Evolutionary conservation across 2,329 filamentous ascomycete genomes (phyloP), one percentile per base, ranked within the genome.

Genomic region (Diaporthe helianthi): DNA sequence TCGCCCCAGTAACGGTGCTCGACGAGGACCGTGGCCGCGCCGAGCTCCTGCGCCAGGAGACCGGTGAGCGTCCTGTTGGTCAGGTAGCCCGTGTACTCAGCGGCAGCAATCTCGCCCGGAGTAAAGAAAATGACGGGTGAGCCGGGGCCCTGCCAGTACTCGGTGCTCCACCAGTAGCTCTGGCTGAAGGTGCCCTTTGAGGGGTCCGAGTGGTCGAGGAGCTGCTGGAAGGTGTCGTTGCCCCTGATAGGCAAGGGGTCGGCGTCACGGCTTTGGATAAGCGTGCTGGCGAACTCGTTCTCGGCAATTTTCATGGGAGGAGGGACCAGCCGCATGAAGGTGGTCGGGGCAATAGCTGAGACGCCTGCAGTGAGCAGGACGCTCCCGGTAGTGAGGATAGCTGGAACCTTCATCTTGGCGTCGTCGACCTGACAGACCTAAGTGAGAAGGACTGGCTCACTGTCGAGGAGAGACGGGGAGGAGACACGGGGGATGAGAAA

Each of bases 1-100:
- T 75, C 70, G 53, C 81, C 81, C 80, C 80, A 83, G 76, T 83
- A 83, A 41, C 81, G 76, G 73, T 83, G 81, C 75, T 83, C 81
- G 44, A 82, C 47, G 55, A 83, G 71, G 44, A 83, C 73, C 4
- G 82, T 78, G 9, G 81, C 81, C 46, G 76, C 81, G 63, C 81
- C 80, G 19, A 80, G 76, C 63, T 78, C 76, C 72, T 81, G 73
- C 2, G 80, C 81, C 65, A 82, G 77, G 41, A 78, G 74, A 33
- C 81, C 81, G 1, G 79, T 76, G 41, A 83, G 67, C 8, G 79
- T 79, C 52, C 75, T 64, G 69, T 82, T 84, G 10, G 81, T 84
- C 47, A 88, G 76, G 73, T 80, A 81, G 3, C 76, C 73, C 60
- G 80, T 80, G 75, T 81, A 81, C 3, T 65, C 71, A 3, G 75